A percentile compares a stretch with the other conserved stretches of the same genome.
phyloP scores from a whole-genome alignment of 495 filamentous ascomycete species.

The Jackrogersella multiformis region DNA sequence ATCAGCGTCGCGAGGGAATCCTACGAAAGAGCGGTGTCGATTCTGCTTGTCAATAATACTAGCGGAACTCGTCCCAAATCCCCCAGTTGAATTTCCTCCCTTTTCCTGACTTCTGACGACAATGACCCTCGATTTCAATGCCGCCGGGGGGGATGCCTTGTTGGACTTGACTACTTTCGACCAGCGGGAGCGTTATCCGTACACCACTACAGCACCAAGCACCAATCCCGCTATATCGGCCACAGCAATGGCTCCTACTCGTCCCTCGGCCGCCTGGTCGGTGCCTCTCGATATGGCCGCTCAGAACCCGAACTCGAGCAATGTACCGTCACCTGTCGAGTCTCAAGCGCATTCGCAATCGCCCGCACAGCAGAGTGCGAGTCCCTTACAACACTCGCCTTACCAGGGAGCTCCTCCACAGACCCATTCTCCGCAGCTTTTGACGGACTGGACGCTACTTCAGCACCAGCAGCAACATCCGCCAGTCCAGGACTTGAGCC shows the following conservation, averaged over 20 bases:
- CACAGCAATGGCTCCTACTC: conserved; percentile 56
- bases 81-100: conserved; percentile 46
- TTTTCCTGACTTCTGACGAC: conserved; percentile 51
- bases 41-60: conserved; percentile 50
- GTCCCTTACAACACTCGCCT: conserved; percentile 60
- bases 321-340: conserved; percentile 57
- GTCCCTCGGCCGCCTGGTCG: conserved; percentile 53
- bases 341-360: conserved; percentile 59
- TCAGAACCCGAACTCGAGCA: conserved; percentile 53
- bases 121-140: conserved; percentile 67
- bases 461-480: conserved; percentile 59
- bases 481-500: conserved; percentile 60
- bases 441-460: conserved; percentile 63
- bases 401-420: conserved; percentile 54
- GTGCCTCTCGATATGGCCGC: conserved; percentile 57
- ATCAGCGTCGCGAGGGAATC: conserved; percentile 42
- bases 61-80: conserved; percentile 49
- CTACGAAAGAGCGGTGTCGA: conserved; percentile 53
- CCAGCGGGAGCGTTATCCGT: conserved; percentile 62
- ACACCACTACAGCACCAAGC: conserved; percentile 53
- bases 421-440: conserved; percentile 51
- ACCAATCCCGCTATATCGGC: conserved; percentile 53
- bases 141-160: conserved; percentile 60
- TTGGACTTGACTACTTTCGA: conserved; percentile 64
- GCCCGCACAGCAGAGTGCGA: conserved; percentile 52